Percentiles rank a stretch among this genome's conserved stretches.
These are phyloP conservation scores for Phytopythium kandeliae DNA, from an alignment of 352 stramenopile species.

Conservation along the genomic window DNA sequence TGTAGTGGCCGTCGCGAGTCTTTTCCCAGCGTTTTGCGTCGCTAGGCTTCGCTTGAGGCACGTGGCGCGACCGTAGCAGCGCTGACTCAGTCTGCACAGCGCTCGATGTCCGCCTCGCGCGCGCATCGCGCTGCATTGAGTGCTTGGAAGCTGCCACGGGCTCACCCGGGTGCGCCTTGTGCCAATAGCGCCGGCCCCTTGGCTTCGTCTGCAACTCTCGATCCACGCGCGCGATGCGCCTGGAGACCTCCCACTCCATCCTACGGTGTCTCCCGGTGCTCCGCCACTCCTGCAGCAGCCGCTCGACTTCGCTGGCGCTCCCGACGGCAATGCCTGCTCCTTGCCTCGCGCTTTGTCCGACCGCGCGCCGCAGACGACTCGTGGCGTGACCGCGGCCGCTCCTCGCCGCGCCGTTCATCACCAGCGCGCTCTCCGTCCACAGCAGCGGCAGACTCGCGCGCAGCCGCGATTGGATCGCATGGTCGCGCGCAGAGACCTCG, in stretches of 20 bases:
- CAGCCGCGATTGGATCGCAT: slow-evolving; percentile 40
- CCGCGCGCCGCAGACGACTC: not conserved
- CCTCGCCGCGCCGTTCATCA: slow-evolving; percentile 21
- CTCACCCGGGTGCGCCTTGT: slow-evolving; percentile 13
- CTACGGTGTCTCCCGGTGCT: slow-evolving; percentile 8
- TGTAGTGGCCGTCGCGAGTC: not conserved
- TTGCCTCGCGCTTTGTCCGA: not conserved
- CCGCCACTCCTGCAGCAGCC: slow-evolving; percentile 7
- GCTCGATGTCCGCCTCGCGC: not conserved
- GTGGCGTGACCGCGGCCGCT: not conserved
- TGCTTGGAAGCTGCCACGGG: slow-evolving; percentile 2
- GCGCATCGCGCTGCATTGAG: not conserved
- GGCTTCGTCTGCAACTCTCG: slow-evolving; percentile 46
- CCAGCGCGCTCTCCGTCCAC: slow-evolving; percentile 41
- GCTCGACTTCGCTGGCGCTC: not conserved
- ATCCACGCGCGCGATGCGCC: slow-evolving; percentile 62
- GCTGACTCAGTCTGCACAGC: slow-evolving; percentile 1
- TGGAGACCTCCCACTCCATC: slow-evolving; percentile 69
- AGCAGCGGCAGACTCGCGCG: slow-evolving; percentile 41
- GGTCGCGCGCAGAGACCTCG: slow-evolving; percentile 39
- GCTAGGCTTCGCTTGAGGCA: not conserved
- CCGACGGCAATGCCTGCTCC: too few species aligned
- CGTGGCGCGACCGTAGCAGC: too few species aligned
- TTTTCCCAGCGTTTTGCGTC: not conserved
- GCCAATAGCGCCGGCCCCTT: slow-evolving; percentile 48